These are phyloP conservation scores for Epicoccum nigrum DNA, from an alignment of 2,329 filamentous ascomycete species.

Conservation along the genomic window DNA sequence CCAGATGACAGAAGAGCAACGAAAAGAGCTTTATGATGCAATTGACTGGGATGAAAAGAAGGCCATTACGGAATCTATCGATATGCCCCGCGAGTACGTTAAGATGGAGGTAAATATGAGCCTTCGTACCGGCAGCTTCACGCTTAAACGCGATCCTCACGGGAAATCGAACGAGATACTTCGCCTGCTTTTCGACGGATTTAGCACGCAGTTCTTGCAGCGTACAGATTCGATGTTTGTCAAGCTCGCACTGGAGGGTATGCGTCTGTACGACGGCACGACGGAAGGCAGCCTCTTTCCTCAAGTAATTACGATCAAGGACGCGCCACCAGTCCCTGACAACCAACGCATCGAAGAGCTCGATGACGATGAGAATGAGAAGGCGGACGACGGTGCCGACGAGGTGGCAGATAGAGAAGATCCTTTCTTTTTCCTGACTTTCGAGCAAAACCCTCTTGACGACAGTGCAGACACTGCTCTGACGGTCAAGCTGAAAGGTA, in stretches of 20 bases:
- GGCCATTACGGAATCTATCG: slow-evolving; percentile 83
- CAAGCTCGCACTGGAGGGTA: slow-evolving; percentile 86
- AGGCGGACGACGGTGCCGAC: slow-evolving; percentile 51
- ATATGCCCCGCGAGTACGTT: slow-evolving; percentile 86
- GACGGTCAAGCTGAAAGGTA: slow-evolving; percentile 87
- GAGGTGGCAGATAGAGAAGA: slow-evolving; percentile 63
- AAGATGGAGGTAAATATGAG: slow-evolving; percentile 93
- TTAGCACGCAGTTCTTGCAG: slow-evolving; percentile 87
- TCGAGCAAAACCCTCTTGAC: slow-evolving; percentile 95
- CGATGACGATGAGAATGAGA: slow-evolving; percentile 54
- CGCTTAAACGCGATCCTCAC: slow-evolving; percentile 83
- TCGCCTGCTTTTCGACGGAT: slow-evolving; percentile 91
- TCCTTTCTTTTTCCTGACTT: slow-evolving; percentile 87
- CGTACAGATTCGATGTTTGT: slow-evolving; percentile 89
- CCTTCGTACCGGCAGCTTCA: slow-evolving; percentile 95
- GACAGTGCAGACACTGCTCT: slow-evolving; percentile 89
- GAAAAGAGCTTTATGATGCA: slow-evolving; percentile 93
- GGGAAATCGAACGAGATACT: slow-evolving; percentile 80
- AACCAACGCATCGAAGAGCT: slow-evolving; percentile 57
- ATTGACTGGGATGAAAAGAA: slow-evolving; percentile 99
- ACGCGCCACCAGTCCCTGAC: slow-evolving; percentile 67
- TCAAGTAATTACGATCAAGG: slow-evolving; percentile 95
- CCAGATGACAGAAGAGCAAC: slow-evolving; percentile 92
- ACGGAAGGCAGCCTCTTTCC: slow-evolving; percentile 89
- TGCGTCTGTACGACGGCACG: slow-evolving; percentile 94